phyloP scores from a whole-genome alignment of 2,329 filamentous ascomycete genomes.

The Nemania sp. region DNA sequence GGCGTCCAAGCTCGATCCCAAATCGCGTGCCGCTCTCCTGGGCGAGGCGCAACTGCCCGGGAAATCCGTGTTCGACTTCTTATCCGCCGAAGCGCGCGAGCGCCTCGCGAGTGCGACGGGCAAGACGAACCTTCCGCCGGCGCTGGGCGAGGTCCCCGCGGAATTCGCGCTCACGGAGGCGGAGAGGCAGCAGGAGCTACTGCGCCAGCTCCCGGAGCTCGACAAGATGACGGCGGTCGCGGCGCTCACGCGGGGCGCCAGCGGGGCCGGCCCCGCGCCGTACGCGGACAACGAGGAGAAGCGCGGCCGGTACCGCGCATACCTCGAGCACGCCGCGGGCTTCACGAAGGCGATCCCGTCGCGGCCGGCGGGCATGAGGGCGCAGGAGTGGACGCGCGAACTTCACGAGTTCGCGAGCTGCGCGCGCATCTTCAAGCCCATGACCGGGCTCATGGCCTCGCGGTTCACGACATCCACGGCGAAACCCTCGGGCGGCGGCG shows the following conservation, averaged over 20 bases:
- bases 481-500: conserved; percentile 36
- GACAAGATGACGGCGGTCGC: conserved; percentile 70
- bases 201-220: conserved; percentile 64
- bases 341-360: conserved; percentile 49
- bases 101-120: conserved; percentile 77
- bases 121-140: conserved; percentile 75
- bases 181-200: conserved; percentile 62
- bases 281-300: conserved; percentile 85
- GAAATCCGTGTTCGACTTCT: conserved; percentile 94
- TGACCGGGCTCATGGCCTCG: conserved; percentile 89
- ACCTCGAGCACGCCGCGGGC: conserved; percentile 77
- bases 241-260: conserved; percentile 65
- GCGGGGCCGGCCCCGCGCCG: conserved; percentile 65
- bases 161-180: conserved; percentile 67
- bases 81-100: conserved; percentile 77
- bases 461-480: conserved; percentile 74
- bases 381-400: conserved; percentile 80
- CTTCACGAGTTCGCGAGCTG: conserved; percentile 73
- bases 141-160: conserved; percentile 72
- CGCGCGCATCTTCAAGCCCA: conserved; percentile 80
- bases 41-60: conserved; percentile 82
- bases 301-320: conserved; percentile 76
- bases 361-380: conserved; percentile 47
- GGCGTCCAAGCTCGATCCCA: conserved; percentile 74
- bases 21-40: conserved; percentile 75